phyloP scores from a whole-genome alignment of 441 rosid genomes.

The Populus hybrid region DNA sequence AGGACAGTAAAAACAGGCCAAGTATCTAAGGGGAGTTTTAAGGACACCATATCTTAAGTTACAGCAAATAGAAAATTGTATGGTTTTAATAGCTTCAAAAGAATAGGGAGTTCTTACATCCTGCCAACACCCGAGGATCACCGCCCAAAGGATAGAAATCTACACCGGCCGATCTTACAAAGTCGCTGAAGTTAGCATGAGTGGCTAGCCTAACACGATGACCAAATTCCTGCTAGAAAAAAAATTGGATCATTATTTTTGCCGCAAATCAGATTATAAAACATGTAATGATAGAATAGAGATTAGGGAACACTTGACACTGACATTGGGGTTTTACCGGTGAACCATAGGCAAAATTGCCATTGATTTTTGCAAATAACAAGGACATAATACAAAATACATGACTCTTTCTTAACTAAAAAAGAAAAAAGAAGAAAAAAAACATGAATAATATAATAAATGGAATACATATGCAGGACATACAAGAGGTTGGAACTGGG shows the following conservation, averaged over 20 bases:
- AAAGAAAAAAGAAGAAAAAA: neutral
- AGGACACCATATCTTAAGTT: neutral
- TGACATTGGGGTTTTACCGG: neutral
- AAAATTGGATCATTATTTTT: slow-evolving; percentile 6
- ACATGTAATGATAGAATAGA: neutral
- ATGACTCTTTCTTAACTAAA: neutral
- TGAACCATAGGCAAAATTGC: neutral
- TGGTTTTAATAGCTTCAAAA: neutral
- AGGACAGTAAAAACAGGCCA: neutral
- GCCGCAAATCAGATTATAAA: neutral
- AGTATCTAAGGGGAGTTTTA: neutral
- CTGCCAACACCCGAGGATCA: slow-evolving; percentile 95
- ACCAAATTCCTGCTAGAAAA: slow-evolving; percentile 75
- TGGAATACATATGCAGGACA: neutral
- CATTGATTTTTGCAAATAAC: neutral
- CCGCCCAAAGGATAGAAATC: slow-evolving; percentile 95
- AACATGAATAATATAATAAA: neutral
- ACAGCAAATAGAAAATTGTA: neutral
- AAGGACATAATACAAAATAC: neutral
- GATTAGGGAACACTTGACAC: neutral
- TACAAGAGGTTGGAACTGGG: neutral
- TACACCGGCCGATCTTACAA: slow-evolving; percentile 82
- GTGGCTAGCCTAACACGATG: slow-evolving; percentile 96
- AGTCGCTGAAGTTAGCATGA: slow-evolving; percentile 75
- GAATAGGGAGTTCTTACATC: slow-evolving; percentile 61